Percentiles rank a stretch among this genome's conserved stretches.
Evolutionary conservation across 768 basidiomycete genomes (phyloP).

Genomic region (Ramaria sp.): DNA sequence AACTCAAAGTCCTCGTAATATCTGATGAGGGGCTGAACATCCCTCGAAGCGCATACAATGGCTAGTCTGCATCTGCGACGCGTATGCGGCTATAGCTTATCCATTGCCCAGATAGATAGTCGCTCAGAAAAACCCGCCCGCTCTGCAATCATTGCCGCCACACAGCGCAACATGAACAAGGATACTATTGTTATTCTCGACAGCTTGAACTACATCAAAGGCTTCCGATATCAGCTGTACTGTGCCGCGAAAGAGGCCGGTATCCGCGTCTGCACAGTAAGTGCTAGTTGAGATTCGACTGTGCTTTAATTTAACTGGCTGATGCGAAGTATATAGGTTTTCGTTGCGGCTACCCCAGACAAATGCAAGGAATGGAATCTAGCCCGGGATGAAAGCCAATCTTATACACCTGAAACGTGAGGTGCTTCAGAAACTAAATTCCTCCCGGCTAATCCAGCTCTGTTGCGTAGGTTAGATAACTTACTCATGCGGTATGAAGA

Average conservation of each 20-base stretch:
- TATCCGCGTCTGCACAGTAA: conserved; percentile 77
- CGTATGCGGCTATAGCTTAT: not conserved
- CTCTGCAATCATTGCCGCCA: conserved; percentile 69
- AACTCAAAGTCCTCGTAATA: conserved; percentile 36
- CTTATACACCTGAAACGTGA: conserved; percentile 69
- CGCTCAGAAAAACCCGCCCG: conserved; percentile 83
- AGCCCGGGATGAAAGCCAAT: conserved; percentile 31
- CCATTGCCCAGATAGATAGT: conserved; percentile 39
- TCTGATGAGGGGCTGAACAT: conserved; percentile 69
- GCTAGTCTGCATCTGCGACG: conserved; percentile 28
- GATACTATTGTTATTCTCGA: conserved; percentile 85
- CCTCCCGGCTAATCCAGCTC: conserved; percentile 6
- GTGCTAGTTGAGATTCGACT: conserved; percentile 22
- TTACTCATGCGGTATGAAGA: conserved; percentile 87
- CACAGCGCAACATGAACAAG: conserved; percentile 60
- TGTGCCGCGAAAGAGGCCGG: conserved; percentile 87
- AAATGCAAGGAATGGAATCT: conserved; percentile 71
- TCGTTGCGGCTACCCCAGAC: conserved; percentile 64
- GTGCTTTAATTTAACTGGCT: conserved; percentile 10
- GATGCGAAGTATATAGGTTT: conserved; percentile 39
- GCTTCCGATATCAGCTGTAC: conserved; percentile 96
- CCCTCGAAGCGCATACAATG: conserved; percentile 57
- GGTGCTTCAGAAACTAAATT: conserved; percentile 15
- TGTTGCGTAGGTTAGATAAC: conserved; percentile 58
- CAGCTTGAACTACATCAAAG: conserved; percentile 94